Evolutionary conservation across 331 rosid species (phyloP).

Genomic region (Malus hybrid): DNA sequence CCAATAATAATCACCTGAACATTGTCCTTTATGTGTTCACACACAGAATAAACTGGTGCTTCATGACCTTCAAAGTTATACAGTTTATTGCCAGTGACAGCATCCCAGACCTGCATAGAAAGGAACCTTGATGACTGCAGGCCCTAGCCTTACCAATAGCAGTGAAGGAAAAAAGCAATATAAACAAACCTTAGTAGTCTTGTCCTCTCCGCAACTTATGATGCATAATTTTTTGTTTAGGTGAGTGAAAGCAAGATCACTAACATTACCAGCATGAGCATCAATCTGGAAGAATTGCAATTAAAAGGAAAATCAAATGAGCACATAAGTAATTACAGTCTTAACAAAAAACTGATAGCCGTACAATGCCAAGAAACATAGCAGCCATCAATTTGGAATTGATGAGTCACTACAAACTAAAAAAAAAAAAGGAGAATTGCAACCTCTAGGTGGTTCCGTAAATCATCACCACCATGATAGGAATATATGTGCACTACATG

Average conservation of each 20-base stretch:
- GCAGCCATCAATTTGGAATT: not conserved
- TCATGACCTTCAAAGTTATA: conserved; percentile 20
- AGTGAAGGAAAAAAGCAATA: not conserved
- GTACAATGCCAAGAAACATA: not conserved
- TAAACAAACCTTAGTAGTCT: conserved; percentile 10
- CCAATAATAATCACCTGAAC: conserved; percentile 7
- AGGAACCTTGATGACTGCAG: not conserved
- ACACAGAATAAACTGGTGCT: conserved; percentile 21
- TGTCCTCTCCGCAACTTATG: conserved; percentile 26
- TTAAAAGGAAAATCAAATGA: not conserved
- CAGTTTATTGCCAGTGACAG: conserved; percentile 4
- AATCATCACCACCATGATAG: conserved; percentile 17
- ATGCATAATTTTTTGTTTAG: conserved; percentile 7
- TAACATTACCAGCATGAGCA: conserved; percentile 18
- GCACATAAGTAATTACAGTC: not conserved
- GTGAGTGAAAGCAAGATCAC: conserved; percentile 18
- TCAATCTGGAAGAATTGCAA: conserved; percentile 12
- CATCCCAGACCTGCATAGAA: conserved; percentile 22
- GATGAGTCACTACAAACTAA: not conserved
- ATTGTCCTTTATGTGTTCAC: conserved; percentile 2
- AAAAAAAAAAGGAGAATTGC: not conserved
- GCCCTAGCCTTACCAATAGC: not conserved
- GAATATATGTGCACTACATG: conserved; percentile 21
- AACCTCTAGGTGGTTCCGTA: conserved; percentile 12
- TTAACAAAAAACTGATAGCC: not conserved